Evolutionary conservation across 495 filamentous ascomycete species (phyloP).

Genomic region (Apodospora peruviana): DNA sequence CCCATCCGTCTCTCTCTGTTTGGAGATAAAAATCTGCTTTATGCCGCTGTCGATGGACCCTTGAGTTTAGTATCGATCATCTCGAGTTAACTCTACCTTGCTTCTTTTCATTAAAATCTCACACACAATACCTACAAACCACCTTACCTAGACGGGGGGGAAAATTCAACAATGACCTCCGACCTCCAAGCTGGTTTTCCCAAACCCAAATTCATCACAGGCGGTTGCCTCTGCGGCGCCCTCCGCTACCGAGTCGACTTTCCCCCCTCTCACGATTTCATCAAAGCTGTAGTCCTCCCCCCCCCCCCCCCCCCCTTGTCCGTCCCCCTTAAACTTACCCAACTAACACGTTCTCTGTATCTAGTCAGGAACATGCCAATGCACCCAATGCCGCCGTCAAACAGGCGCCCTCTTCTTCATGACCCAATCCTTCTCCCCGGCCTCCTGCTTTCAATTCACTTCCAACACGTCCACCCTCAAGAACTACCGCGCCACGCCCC

Average conservation of each 20-base stretch:
- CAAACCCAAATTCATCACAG: conserved; percentile 30
- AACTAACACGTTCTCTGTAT: neutral
- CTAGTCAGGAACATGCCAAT: conserved; percentile 35
- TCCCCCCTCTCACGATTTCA: conserved; percentile 30
- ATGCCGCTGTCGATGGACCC: no score
- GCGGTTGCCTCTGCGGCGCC: conserved; percentile 35
- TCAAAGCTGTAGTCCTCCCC: conserved; percentile 12
- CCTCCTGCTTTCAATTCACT: conserved; percentile 16
- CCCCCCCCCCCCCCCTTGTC: neutral
- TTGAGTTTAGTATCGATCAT: no score
- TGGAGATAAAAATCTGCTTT: no score
- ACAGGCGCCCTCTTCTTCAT: conserved; percentile 30
- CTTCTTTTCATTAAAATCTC: no score
- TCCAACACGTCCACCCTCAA: conserved; percentile 19
- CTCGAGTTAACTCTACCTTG: no score
- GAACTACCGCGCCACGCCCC: conserved; percentile 22
- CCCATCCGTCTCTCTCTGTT: no score
- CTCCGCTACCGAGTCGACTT: conserved; percentile 32
- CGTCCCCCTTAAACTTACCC: neutral
- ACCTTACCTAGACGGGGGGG: no score
- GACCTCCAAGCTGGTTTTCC: no score
- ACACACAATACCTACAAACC: no score
- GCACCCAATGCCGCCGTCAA: conserved; percentile 34
- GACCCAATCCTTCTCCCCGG: conserved; percentile 12
- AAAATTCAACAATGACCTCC: no score